Conservation (phyloP, 2,329 filamentous ascomycete genomes). For the Claviceps maximensis region DNA sequence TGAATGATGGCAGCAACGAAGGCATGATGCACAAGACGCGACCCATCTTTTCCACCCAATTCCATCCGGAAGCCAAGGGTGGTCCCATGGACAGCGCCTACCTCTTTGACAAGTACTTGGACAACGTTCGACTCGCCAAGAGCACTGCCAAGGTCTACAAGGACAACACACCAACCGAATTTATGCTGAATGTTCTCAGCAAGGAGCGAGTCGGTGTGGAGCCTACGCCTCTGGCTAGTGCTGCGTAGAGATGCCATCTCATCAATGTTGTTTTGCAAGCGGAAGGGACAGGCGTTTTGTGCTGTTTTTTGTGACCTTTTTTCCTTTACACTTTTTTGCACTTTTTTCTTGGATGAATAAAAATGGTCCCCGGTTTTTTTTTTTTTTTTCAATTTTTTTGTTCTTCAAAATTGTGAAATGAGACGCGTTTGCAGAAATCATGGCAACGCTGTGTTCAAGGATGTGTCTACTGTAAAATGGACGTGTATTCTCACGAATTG, state of each 20-base stretch:
- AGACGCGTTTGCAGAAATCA: no score
- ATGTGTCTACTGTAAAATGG: no score
- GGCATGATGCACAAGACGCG: constrained; percentile 92
- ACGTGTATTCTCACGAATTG: no score
- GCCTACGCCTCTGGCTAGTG: constrained; percentile 41
- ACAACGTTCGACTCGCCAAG: constrained; percentile 85
- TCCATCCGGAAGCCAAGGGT: constrained; percentile 97
- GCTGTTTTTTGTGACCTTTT: neutral
- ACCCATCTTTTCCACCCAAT: constrained; percentile 96
- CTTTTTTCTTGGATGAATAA: no score
- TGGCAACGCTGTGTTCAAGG: no score
- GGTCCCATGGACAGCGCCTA: constrained; percentile 92
- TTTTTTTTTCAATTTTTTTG: no score
- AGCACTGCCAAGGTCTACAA: constrained; percentile 63
- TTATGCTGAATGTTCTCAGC: constrained; percentile 80
- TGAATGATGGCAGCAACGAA: constrained; percentile 96
- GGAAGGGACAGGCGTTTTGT: neutral
- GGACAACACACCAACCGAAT: constrained; percentile 75
- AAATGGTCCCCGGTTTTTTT: no score
- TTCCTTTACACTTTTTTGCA: neutral
- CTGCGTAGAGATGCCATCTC: constrained; percentile 24
- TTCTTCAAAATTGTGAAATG: no score
- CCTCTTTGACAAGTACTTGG: constrained; percentile 91
- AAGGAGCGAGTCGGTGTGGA: constrained; percentile 92
- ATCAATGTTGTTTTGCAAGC: constrained; percentile 1